Base-by-base conservation (phyloP, 495 filamentous ascomycete species). In the Sabuloglossum arenarium region DNA sequence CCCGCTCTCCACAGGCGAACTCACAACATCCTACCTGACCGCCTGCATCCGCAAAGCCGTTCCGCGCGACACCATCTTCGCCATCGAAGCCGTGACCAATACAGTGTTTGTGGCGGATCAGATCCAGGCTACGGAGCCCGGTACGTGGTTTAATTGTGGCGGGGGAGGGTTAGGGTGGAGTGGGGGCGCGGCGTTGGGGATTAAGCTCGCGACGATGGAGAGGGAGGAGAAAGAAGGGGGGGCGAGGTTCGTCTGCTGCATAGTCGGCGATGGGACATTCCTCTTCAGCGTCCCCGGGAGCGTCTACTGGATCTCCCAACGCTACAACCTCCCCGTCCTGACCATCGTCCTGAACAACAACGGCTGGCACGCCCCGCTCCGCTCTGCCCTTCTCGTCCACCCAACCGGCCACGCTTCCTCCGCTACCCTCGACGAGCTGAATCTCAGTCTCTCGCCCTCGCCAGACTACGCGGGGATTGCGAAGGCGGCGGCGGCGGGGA, bases 291-390 rank as follows among this genome's bases (percentile, higher is more conserved):
- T 97, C 0, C 90, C 90, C 0, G 85, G 86, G 0, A 85, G 79
- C 24, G 88, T 96, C 21, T 95, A 95, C 69, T 97, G 90, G 90
- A 90, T 97, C 56, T 70, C 81, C 1, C 74, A 79, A 61, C 78
- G 89, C 16, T 97, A 97, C 65, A 78, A 80, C 23, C 90, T 95
- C 53, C 89, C 90, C 0, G 74, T 94, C 16, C 68, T 97, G 57
- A 94, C 88, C 0, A 88, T 97, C 57, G 84, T 97, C 2, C 67
- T 97, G 55, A 96, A 95, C 66, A 97, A 97, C 66, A 85, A 91
- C 67, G 1, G 90, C 57, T 94, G 87, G 87, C 87, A 94, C 62
- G 88, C 88, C 0, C 88, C 88, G 1, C 74, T 79, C 10, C 75
- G 74, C 57, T 88, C 82, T 23, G 74, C 89, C 61, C 71, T 86